Evolutionary conservation across 2,329 filamentous ascomycete genomes (phyloP).

Genomic region (Sporothrix brasiliensis): DNA sequence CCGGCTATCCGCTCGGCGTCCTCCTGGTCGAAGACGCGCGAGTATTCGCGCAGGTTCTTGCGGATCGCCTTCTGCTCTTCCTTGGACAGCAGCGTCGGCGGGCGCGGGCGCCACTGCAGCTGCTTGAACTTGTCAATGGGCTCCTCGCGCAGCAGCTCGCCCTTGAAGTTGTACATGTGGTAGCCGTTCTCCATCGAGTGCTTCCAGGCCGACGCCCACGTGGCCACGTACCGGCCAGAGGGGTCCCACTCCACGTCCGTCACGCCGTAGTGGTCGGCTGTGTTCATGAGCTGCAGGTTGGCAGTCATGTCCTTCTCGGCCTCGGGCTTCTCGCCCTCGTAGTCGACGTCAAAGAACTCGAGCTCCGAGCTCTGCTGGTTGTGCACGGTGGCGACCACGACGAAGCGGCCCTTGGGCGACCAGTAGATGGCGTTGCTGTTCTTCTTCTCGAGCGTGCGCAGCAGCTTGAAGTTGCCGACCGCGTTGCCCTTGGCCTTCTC

Average conservation of each 20-base stretch:
- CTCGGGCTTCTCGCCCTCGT: conserved; percentile 94
- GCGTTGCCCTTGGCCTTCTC: conserved; percentile 84
- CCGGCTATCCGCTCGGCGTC: conserved; percentile 91
- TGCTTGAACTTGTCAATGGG: conserved; percentile 97
- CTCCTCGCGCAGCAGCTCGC: conserved; percentile 85
- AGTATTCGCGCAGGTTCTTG: conserved; percentile 98
- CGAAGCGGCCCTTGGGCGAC: conserved; percentile 93
- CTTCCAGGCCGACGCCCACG: conserved; percentile 93
- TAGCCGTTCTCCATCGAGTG: conserved; percentile 99
- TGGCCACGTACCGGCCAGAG: conserved; percentile 90
- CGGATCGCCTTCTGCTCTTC: conserved; percentile 97
- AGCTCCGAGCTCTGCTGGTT: conserved; percentile 93
- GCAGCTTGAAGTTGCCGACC: conserved; percentile 92
- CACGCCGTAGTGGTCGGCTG: conserved; percentile 92
- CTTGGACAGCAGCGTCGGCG: conserved; percentile 86
- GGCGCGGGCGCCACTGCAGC: conserved; percentile 90
- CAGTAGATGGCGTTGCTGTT: conserved; percentile 99
- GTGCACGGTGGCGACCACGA: conserved; percentile 88
- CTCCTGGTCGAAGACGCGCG: conserved; percentile 90
- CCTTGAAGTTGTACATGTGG: conserved; percentile 96
- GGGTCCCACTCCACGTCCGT: conserved; percentile 99
- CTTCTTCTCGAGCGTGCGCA: conserved; percentile 96
- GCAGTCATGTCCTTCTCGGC: conserved; percentile 91
- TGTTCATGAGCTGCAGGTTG: conserved; percentile 93
- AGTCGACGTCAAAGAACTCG: conserved; percentile 97